phyloP scores from a whole-genome alignment of 169 alveolate genomes.

The Eimeria necatrix region DNA sequence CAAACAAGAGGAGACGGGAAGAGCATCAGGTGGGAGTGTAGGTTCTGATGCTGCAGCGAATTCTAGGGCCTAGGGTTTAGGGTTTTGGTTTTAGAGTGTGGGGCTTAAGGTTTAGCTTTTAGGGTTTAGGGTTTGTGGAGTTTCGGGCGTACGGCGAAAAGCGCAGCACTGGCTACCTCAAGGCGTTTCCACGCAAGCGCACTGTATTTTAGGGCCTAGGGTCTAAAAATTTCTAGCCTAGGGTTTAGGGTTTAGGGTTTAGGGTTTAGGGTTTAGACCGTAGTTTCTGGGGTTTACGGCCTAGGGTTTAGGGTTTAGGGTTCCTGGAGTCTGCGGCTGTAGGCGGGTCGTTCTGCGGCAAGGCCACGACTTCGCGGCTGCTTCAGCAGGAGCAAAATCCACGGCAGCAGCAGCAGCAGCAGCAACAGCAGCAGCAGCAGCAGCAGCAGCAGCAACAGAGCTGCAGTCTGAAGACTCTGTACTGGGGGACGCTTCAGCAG shows the following conservation, averaged over 20 bases:
- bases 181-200: too few relatives aligned
- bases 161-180: too few relatives aligned
- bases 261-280: not conserved
- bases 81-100: not conserved
- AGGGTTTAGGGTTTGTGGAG: too few relatives aligned
- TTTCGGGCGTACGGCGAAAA: not conserved
- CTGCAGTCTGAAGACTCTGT: not conserved
- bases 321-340: not conserved
- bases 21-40: not conserved
- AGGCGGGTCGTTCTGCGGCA: conserved; percentile 39
- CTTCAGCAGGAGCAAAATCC: not conserved
- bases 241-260: conserved; percentile 20
- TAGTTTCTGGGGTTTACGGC: not conserved
- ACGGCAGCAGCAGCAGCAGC: not conserved
- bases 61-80: not conserved
- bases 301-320: too few relatives aligned
- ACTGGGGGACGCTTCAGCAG: not conserved
- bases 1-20: conserved; percentile 25
- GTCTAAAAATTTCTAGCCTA: too few relatives aligned
- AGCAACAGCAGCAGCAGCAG: not conserved
- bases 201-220: too few relatives aligned
- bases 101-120: not conserved
- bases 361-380: not conserved
- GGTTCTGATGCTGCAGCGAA: not conserved
- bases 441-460: not conserved